These are phyloP conservation scores for Vaccinium corymbosum DNA, from an alignment of 148 eudicot genomes.

Conservation along the genomic window DNA sequence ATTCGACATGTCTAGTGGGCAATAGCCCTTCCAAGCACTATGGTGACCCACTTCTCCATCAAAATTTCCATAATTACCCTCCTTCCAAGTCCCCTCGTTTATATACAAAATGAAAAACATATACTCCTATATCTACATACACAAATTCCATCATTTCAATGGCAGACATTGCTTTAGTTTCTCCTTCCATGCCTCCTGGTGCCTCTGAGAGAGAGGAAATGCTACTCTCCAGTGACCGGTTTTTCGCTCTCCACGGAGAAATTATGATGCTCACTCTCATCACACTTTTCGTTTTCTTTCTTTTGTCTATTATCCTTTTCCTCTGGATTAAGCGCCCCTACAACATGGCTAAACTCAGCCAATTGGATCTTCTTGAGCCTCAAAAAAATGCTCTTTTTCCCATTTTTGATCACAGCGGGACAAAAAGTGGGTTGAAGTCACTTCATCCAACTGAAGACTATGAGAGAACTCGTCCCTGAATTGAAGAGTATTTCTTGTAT, in stretches of 20 bases:
- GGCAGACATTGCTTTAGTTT: background rate
- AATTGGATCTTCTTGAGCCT: background rate
- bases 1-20: no score
- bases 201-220: background rate
- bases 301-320: background rate
- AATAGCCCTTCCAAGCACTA: no score
- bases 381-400: background rate
- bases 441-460: background rate
- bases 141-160: background rate
- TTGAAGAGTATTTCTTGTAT: no score
- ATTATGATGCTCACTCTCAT: constrained; percentile 9
- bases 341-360: background rate
- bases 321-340: background rate
- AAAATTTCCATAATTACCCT: no score
- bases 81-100: background rate
- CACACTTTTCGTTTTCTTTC: background rate
- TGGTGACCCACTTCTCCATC: no score
- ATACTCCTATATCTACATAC: background rate
- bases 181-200: background rate
- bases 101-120: background rate
- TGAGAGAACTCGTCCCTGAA: background rate
- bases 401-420: background rate
- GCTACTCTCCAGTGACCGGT: background rate
- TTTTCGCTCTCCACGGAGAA: constrained; percentile 2
- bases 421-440: background rate